Evolutionary conservation across 2,329 filamentous ascomycete species (phyloP).

Genomic region (Talaromyces sp.): DNA sequence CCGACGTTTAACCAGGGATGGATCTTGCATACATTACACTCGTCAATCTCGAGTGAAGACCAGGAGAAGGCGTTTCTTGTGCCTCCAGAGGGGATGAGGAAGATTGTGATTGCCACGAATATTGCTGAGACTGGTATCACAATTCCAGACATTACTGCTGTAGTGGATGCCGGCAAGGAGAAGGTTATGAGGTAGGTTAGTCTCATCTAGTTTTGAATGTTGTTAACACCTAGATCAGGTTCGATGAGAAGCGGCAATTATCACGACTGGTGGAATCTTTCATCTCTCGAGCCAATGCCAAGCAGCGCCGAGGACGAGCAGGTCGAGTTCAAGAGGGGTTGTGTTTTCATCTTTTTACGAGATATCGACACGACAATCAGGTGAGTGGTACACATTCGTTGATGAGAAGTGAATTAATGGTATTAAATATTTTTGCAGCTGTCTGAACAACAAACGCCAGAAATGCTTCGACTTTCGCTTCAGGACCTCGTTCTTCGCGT

Average conservation of each 20-base stretch:
- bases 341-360: constrained; percentile 95
- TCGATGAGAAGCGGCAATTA: constrained; percentile 86
- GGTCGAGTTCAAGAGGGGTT: constrained; percentile 92
- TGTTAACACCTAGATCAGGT: constrained; percentile 44
- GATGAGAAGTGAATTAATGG: neutral
- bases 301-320: constrained; percentile 87
- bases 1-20: constrained; percentile 69
- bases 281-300: constrained; percentile 91
- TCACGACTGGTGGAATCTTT: constrained; percentile 90
- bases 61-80: constrained; percentile 89
- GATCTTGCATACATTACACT: constrained; percentile 87
- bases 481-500: constrained; percentile 94
- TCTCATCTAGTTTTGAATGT: neutral
- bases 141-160: constrained; percentile 94
- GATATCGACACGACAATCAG: constrained; percentile 72
- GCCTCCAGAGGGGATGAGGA: constrained; percentile 74
- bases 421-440: too few species aligned
- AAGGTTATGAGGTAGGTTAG: constrained; percentile 69
- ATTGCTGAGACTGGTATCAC: constrained; percentile 99
- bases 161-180: constrained; percentile 94
- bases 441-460: constrained; percentile 88
- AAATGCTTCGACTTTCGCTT: constrained; percentile 88
- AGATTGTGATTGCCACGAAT: constrained; percentile 95
- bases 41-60: constrained; percentile 90
- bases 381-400: constrained; percentile 22